phyloP scores from a whole-genome alignment of 108 stramenopile species.

The Schizochytrium sp. region DNA sequence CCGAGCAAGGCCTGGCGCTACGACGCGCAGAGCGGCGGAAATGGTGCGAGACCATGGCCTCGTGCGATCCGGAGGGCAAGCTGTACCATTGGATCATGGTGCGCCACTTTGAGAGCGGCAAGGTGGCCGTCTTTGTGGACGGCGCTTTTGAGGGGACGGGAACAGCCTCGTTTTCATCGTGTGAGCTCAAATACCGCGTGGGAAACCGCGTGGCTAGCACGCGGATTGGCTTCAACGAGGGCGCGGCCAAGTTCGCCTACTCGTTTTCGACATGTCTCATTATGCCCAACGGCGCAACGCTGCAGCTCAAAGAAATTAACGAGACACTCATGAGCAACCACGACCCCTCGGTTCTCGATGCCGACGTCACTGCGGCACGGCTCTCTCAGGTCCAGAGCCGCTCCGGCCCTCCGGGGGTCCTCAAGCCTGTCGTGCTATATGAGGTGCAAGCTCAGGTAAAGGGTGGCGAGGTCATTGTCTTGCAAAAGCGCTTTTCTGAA shows the following conservation, averaged over 20 bases:
- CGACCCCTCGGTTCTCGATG: background rate
- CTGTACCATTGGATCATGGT: background rate
- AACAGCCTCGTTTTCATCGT: background rate
- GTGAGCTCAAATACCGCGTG: background rate
- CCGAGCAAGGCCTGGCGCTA: background rate
- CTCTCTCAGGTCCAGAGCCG: background rate
- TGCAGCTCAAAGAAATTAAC: background rate
- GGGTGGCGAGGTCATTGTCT: background rate
- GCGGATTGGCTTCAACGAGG: background rate
- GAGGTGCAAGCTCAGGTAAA: background rate
- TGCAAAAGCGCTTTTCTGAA: background rate
- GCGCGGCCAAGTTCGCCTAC: background rate
- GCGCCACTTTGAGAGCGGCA: slow-evolving; percentile 17
- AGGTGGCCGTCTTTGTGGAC: slow-evolving; percentile 11
- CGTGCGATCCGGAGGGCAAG: background rate
- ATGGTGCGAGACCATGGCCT: background rate
- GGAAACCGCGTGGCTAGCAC: background rate
- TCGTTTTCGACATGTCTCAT: background rate
- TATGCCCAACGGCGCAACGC: background rate
- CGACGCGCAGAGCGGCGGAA: background rate
- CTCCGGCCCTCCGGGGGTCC: background rate
- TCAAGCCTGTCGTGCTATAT: background rate
- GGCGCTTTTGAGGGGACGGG: slow-evolving; percentile 16
- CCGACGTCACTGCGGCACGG: background rate
- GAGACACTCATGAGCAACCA: slow-evolving; percentile 13